These are phyloP conservation scores for Cordyceps cateniannulata DNA, from an alignment of 2,329 filamentous ascomycete species.

Conservation along the genomic window DNA sequence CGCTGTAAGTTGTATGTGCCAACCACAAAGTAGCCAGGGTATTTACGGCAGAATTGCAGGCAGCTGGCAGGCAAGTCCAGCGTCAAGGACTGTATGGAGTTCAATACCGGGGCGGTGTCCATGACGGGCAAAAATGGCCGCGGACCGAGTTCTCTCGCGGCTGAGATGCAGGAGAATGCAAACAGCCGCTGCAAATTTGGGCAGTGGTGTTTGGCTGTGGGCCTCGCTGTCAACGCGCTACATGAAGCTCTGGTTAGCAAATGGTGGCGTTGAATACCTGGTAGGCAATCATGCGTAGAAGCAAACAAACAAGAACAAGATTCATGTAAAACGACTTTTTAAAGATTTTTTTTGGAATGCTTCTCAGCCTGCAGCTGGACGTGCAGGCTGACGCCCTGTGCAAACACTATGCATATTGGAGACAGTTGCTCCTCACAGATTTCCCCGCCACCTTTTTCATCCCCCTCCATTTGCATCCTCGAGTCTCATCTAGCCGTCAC, in stretches of 20 bases:
- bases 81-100: constrained; percentile 23
- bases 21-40: constrained; percentile 63
- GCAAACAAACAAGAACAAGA: not conserved
- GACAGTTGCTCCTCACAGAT: not conserved
- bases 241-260: not conserved
- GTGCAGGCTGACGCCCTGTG: not conserved
- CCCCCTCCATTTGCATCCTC: not conserved
- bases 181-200: not conserved
- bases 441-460: not conserved
- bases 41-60: constrained; percentile 62
- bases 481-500: not conserved
- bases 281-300: not conserved
- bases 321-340: not conserved
- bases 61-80: constrained; percentile 70
- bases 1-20: constrained; percentile 77
- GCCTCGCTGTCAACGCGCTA: not conserved
- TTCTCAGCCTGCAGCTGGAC: not conserved
- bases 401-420: too few species aligned
- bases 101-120: not conserved
- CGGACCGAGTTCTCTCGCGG: not conserved
- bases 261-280: not conserved
- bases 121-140: not conserved
- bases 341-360: not conserved
- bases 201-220: not conserved
- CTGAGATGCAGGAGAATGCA: not conserved